phyloP scores from a whole-genome alignment of 176 grass and related monocot species.

The Elymus sibiricus region DNA sequence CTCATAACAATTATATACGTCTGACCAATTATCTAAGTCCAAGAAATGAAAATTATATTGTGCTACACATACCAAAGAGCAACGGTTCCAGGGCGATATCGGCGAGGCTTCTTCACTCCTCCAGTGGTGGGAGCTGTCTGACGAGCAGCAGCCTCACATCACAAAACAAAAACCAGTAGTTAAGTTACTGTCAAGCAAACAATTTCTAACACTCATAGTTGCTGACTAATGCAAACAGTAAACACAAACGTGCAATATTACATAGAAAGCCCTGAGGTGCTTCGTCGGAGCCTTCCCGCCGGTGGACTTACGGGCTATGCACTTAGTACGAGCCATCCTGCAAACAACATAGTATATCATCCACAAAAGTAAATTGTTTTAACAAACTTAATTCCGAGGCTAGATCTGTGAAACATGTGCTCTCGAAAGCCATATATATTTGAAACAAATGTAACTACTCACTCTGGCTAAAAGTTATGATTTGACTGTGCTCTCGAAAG shows the following conservation, averaged over 20 bases:
- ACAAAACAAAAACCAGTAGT: background rate
- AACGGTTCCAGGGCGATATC: background rate
- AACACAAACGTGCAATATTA: background rate
- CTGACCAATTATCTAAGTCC: no score
- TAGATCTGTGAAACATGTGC: no score
- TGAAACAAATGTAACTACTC: background rate
- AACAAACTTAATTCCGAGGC: background rate
- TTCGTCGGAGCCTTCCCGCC: background rate
- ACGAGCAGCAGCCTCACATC: background rate
- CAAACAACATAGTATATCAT: background rate
- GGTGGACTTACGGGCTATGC: background rate
- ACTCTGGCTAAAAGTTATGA: background rate
- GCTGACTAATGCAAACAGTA: background rate
- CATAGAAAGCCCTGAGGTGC: no score
- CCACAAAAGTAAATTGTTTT: background rate
- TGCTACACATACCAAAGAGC: background rate
- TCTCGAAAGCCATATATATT: no score
- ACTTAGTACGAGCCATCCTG: background rate
- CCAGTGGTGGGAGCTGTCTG: slow-evolving; percentile 17
- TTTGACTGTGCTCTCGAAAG: background rate
- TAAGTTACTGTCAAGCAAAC: background rate
- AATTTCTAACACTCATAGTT: background rate
- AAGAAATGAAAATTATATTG: background rate
- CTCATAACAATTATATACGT: no score
- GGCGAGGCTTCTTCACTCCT: background rate